These are phyloP conservation scores for Cercophora scortea DNA, from an alignment of 495 filamentous ascomycete species.

Conservation along the genomic window DNA sequence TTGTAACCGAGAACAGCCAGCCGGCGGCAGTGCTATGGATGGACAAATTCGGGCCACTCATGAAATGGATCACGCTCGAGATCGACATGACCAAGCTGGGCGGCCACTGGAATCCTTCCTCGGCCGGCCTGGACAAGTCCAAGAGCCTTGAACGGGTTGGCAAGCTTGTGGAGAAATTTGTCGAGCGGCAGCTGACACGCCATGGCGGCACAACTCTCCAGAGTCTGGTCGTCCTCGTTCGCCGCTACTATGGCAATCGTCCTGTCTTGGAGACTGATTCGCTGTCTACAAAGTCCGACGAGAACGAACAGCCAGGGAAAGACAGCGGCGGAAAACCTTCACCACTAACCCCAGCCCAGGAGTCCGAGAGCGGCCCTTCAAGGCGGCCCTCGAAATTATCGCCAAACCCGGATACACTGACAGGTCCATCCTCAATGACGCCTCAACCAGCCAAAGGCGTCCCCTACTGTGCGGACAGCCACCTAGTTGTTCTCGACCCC, in stretches of 20 bases:
- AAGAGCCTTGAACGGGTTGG: constrained; percentile 1
- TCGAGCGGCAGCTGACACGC: constrained; percentile 6
- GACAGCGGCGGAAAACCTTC: no score
- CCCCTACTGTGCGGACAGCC: constrained; percentile 10
- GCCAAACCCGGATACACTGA: no score
- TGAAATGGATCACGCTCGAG: constrained; percentile 23
- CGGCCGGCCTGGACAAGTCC: constrained; percentile 3
- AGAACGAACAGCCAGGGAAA: not conserved
- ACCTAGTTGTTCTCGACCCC: constrained; percentile 15
- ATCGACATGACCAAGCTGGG: constrained; percentile 20
- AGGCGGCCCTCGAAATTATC: no score
- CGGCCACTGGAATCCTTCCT: constrained; percentile 7
- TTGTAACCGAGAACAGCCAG: constrained; percentile 3
- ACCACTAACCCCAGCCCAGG: no score
- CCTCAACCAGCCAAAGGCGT: not conserved
- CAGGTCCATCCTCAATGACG: no score
- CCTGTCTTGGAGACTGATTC: not conserved
- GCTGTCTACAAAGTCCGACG: not conserved
- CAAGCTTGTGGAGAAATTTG: constrained; percentile 11
- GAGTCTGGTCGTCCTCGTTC: constrained; percentile 17
- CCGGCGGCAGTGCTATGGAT: constrained; percentile 13
- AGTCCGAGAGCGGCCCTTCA: no score
- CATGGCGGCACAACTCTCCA: constrained; percentile 5
- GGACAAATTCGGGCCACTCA: constrained; percentile 13
- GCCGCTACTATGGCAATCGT: constrained; percentile 19